Conservation (phyloP, 129 eudicot species). For the Artemisia argyi region DNA sequence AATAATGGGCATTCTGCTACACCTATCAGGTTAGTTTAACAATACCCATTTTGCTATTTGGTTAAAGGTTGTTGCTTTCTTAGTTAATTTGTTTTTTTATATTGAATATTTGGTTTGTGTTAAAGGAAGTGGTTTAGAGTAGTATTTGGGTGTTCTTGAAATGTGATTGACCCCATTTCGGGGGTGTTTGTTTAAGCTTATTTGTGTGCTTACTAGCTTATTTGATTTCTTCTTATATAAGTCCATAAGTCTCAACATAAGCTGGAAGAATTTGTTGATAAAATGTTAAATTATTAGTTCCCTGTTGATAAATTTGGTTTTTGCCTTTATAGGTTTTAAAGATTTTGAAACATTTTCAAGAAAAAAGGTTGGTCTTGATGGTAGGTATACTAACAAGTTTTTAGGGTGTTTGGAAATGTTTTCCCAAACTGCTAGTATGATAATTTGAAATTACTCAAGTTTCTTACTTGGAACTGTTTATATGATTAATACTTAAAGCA, state of each 20-base stretch:
- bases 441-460: no score
- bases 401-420: background rate
- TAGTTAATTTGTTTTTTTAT: background rate
- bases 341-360: background rate
- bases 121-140: background rate
- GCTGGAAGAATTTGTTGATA: no score
- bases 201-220: no score
- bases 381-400: background rate
- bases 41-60: conserved; percentile 17
- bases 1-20: conserved; percentile 32
- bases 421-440: no score
- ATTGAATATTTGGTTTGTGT: background rate
- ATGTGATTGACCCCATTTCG: conserved; percentile 13
- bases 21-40: conserved; percentile 31
- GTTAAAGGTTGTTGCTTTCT: background rate
- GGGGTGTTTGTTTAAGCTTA: no score
- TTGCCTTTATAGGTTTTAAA: background rate
- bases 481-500: no score
- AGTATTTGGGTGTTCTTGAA: conserved; percentile 14
- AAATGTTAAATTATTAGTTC: conserved; percentile 8
- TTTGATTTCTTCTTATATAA: no score
- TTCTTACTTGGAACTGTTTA: no score
- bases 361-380: no score
- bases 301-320: background rate
- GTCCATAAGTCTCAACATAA: no score